Evolutionary conservation across 2,329 filamentous ascomycete species (phyloP).

Genomic region (Cladosporium halotolerans): DNA sequence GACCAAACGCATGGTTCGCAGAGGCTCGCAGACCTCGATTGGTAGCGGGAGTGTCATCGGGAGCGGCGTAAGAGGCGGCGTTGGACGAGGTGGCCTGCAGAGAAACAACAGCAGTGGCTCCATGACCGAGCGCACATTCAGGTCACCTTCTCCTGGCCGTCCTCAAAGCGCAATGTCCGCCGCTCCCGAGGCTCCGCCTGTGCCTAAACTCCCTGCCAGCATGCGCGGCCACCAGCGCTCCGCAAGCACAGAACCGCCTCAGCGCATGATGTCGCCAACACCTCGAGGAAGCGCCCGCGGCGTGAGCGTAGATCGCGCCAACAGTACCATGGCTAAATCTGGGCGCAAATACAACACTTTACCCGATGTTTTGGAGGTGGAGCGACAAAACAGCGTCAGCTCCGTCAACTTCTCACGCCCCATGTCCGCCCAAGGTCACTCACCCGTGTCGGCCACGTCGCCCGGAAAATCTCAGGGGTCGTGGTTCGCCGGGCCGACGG

Average conservation of each 20-base stretch:
- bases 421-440: slow-evolving; percentile 36
- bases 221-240: slow-evolving; percentile 35
- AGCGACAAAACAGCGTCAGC: slow-evolving; percentile 34
- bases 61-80: slow-evolving; percentile 20
- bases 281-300: slow-evolving; percentile 32
- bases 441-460: slow-evolving; percentile 3
- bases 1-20: slow-evolving; percentile 75
- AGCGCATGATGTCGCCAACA: slow-evolving; percentile 42
- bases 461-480: slow-evolving; percentile 28
- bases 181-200: slow-evolving; percentile 54
- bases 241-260: slow-evolving; percentile 46
- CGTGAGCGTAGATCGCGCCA: slow-evolving; percentile 25
- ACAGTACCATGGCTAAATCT: slow-evolving; percentile 15
- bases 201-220: slow-evolving; percentile 58
- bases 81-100: slow-evolving; percentile 46
- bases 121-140: slow-evolving; percentile 85
- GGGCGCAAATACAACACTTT: slow-evolving; percentile 27
- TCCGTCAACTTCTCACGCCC: slow-evolving; percentile 52
- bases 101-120: slow-evolving; percentile 67
- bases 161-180: slow-evolving; percentile 23
- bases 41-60: slow-evolving; percentile 40
- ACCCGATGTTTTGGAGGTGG: slow-evolving; percentile 37
- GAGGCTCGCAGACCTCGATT: slow-evolving; percentile 66
- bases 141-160: slow-evolving; percentile 61
- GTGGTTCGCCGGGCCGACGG: slow-evolving; percentile 59